Percentiles rank a stretch among this genome's conserved stretches.
Evolutionary conservation across 768 basidiomycete genomes (phyloP).

Genomic region (Mycena sanguinolenta): DNA sequence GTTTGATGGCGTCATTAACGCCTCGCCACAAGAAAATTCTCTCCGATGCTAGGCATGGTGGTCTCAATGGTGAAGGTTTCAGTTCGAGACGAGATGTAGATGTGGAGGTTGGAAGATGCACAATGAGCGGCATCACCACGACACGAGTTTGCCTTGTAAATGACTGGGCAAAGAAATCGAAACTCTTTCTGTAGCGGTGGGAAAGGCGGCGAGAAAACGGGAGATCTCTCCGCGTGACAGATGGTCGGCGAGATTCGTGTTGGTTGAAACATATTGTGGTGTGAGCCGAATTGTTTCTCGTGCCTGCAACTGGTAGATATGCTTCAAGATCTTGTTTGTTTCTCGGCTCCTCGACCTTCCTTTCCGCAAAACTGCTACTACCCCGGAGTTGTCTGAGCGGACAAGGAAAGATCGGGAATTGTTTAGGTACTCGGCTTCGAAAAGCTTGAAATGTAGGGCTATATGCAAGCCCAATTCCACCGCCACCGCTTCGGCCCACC

Average conservation of each 20-base stretch:
- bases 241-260: slow-evolving; percentile 47
- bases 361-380: slow-evolving; percentile 45
- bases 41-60: slow-evolving; percentile 40
- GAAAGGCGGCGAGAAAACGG: slow-evolving; percentile 37
- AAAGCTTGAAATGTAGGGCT: slow-evolving; percentile 13
- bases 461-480: slow-evolving; percentile 49
- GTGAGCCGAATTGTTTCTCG: slow-evolving; percentile 24
- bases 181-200: slow-evolving; percentile 18
- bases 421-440: background rate
- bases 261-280: slow-evolving; percentile 37
- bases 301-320: slow-evolving; percentile 41
- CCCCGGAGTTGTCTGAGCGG: slow-evolving; percentile 51
- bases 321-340: slow-evolving; percentile 46
- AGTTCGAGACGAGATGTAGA: slow-evolving; percentile 1
- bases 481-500: slow-evolving; percentile 55
- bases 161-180: slow-evolving; percentile 34
- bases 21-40: slow-evolving; percentile 50
- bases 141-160: slow-evolving; percentile 26
- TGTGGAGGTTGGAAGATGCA: background rate
- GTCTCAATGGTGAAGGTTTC: slow-evolving; percentile 39
- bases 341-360: slow-evolving; percentile 44
- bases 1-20: slow-evolving; percentile 41
- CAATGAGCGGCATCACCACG: slow-evolving; percentile 29
- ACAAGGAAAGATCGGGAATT: slow-evolving; percentile 16
- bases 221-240: slow-evolving; percentile 46